These are phyloP conservation scores for Taiozyma onychis DNA, from an alignment of 1,139 yeast genomes.

Conservation along the genomic window DNA sequence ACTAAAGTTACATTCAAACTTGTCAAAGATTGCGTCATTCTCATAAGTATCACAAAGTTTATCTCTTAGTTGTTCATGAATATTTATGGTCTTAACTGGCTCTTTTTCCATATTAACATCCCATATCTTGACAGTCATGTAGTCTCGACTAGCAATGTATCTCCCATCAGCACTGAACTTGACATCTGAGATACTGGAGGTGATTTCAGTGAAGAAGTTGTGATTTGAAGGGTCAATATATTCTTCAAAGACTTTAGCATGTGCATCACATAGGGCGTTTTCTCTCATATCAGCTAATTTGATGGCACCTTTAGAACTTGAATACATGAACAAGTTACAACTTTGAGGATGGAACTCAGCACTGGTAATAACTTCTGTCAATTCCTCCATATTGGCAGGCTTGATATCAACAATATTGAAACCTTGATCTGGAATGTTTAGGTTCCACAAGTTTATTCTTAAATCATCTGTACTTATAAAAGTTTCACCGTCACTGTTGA, in stretches of 20 bases:
- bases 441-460: slow-evolving; percentile 93
- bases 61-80: slow-evolving; percentile 92
- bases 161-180: slow-evolving; percentile 90
- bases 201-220: slow-evolving; percentile 95
- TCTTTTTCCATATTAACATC: slow-evolving; percentile 95
- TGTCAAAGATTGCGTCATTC: slow-evolving; percentile 97
- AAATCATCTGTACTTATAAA: slow-evolving; percentile 91
- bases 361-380: slow-evolving; percentile 97
- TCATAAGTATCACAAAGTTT: slow-evolving; percentile 96
- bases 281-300: slow-evolving; percentile 96
- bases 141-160: slow-evolving; percentile 92
- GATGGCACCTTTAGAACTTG: slow-evolving; percentile 95
- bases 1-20: slow-evolving; percentile 91
- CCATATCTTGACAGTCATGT: slow-evolving; percentile 97
- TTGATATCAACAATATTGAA: slow-evolving; percentile 97
- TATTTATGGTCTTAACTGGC: slow-evolving; percentile 90
- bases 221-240: slow-evolving; percentile 90
- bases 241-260: slow-evolving; percentile 87
- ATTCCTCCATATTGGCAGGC: slow-evolving; percentile 98
- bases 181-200: slow-evolving; percentile 91
- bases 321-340: slow-evolving; percentile 93
- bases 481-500: slow-evolving; percentile 95
- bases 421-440: slow-evolving; percentile 90
- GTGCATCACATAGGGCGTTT: slow-evolving; percentile 89
- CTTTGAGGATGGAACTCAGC: slow-evolving; percentile 94